phyloP scores from a whole-genome alignment of 108 stramenopile genomes.

The Skeletonema menzelii region DNA sequence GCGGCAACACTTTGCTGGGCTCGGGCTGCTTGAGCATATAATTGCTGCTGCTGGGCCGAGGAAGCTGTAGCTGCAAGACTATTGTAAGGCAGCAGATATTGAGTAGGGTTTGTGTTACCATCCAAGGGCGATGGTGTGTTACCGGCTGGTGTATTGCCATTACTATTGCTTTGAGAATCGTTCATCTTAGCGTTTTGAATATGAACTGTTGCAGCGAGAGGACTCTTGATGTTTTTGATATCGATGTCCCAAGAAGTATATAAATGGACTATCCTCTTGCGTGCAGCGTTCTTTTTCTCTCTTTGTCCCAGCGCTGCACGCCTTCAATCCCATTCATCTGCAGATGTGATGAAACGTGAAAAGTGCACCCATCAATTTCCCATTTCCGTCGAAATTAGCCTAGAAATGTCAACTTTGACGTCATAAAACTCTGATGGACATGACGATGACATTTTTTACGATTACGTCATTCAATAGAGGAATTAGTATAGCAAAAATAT shows the following conservation, averaged over 20 bases:
- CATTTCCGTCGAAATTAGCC: background rate
- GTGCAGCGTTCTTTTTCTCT: background rate
- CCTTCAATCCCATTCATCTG: background rate
- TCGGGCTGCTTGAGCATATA: background rate
- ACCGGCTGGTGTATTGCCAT: background rate
- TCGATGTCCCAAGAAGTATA: background rate
- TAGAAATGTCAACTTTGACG: background rate
- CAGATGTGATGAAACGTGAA: no score
- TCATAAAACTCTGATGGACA: background rate
- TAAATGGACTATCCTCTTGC: background rate
- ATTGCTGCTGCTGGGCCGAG: background rate
- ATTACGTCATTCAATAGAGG: background rate
- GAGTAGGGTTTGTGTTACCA: background rate
- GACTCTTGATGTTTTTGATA: no score
- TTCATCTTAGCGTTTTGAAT: background rate
- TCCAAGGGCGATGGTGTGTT: background rate
- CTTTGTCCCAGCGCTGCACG: no score
- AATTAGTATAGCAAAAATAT: background rate
- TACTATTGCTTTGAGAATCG: background rate
- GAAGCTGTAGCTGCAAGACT: background rate
- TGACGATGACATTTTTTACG: background rate
- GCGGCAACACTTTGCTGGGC: background rate
- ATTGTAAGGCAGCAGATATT: background rate
- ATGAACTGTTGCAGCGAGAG: no score
- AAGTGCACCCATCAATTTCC: no score